Base-by-base conservation (phyloP, 768 basidiomycete species). In the Suillus discolor region DNA sequence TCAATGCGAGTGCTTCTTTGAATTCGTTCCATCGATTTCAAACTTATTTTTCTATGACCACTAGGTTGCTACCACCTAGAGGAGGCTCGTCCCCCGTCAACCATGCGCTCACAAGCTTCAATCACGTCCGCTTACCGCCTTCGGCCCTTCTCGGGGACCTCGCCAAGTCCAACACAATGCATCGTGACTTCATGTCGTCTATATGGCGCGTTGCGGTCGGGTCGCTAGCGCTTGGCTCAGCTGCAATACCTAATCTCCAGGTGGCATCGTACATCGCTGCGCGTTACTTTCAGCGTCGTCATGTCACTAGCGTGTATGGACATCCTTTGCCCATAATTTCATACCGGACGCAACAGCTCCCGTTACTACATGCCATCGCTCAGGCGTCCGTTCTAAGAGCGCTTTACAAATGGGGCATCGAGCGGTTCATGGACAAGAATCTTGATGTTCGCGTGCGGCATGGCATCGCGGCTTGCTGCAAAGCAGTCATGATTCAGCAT, bases 291-390 rank as follows among this genome's bases (percentile, higher is more conserved):
- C 63, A 66, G 42, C 74, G 78, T 7, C 72, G 80, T 9, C 66
- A 36, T 18, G 34, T 65, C 13, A 39, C 38, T 15, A 20, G 71
- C 59, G 15, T 57, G 41, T 47, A 67, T 36, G 68, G 69, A 6
- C 45, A 57, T 16, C 59, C 36, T 3, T 67, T 49, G 9, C 77
- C 79, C 5, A 78, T 83, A 67, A 70, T 81, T 9, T 65, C 69
- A 0, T 83, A 82, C 77, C 71, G 76, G 8, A 83, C 83, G 8
- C 83, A 83, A 69, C 74, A 82, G 42, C 69, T 67, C 4, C 82
- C 82, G 13, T 75, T 83, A 34, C 66, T 82, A 6, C 67, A 69
- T 8, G 75, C 78, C 2, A 53, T 79, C 0, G 75, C 81, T 7
- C 79, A 79, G 64, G 55, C 72, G 2, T 76, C 71, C 51, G 81